A percentile compares a stretch with the other conserved stretches of the same genome.
Conservation (phyloP, 140 eudicot species). For the Stevia rebaudiana region DNA sequence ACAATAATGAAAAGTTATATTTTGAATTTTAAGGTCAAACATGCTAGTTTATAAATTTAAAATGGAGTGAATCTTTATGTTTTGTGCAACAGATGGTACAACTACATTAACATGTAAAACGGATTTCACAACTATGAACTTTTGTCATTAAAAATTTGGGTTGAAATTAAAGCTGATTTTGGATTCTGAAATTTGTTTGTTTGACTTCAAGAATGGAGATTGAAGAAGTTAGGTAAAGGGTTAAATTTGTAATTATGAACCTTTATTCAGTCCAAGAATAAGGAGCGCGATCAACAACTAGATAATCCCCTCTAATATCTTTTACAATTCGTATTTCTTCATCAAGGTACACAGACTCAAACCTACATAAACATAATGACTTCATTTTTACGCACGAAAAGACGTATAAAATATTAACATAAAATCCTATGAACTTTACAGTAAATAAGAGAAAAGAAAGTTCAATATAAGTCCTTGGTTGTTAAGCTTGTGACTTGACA, state of each 20-base stretch:
- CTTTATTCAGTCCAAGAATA: slow-evolving; percentile 78
- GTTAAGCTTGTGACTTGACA: neutral
- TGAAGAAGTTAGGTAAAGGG: neutral
- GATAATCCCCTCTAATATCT: slow-evolving; percentile 81
- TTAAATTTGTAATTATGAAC: slow-evolving; percentile 6
- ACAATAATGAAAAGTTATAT: neutral
- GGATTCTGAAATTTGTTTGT: neutral
- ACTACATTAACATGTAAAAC: neutral
- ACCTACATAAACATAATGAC: slow-evolving; percentile 44
- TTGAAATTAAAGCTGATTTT: neutral
- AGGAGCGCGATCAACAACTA: slow-evolving; percentile 83
- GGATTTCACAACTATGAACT: neutral
- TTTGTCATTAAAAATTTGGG: slow-evolving; percentile 5
- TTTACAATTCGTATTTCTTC: slow-evolving; percentile 77
- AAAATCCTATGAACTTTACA: neutral
- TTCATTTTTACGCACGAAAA: neutral
- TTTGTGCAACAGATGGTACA: neutral
- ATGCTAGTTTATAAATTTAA: neutral
- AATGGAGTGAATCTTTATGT: neutral
- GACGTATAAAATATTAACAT: neutral
- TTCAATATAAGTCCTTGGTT: neutral
- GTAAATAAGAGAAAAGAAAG: neutral
- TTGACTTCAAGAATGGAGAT: slow-evolving; percentile 3
- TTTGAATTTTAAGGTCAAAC: slow-evolving; percentile 16
- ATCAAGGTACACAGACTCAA: slow-evolving; percentile 74